phyloP scores from a whole-genome alignment of 139 green algal genomes.

The Nannochloris sp. region DNA sequence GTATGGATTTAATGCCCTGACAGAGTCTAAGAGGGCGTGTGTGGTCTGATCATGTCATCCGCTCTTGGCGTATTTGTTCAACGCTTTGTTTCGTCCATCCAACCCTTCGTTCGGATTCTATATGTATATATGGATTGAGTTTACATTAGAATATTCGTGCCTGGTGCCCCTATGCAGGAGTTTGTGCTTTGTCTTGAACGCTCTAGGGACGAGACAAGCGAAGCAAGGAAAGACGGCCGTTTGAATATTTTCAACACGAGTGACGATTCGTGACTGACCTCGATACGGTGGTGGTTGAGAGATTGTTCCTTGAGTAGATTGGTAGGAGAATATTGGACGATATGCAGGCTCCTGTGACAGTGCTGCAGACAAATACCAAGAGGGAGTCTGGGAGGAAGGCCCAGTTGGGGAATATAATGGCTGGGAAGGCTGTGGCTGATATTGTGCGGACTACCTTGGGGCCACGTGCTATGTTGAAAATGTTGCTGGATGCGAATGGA shows the following conservation, averaged over 20 bases:
- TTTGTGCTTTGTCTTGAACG: no score
- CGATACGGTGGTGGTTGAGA: neutral
- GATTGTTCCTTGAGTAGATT: neutral
- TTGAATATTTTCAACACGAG: neutral
- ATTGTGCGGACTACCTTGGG: conserved; percentile 97
- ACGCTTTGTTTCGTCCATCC: no score
- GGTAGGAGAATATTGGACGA: neutral
- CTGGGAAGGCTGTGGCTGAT: conserved; percentile 93
- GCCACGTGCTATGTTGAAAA: conserved; percentile 96
- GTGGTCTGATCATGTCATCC: no score
- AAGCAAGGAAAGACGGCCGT: neutral
- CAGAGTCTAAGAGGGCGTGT: no score
- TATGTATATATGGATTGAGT: no score
- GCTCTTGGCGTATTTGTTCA: no score
- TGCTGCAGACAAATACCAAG: conserved; percentile 68
- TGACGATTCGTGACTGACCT: neutral
- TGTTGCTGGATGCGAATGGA: conserved; percentile 95
- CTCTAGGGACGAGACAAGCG: no score
- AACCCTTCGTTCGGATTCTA: no score
- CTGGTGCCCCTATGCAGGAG: no score
- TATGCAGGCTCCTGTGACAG: conserved; percentile 43
- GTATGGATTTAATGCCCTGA: no score
- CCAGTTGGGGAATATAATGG: conserved; percentile 90
- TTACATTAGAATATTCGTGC: no score
- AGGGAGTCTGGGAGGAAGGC: conserved; percentile 89